Conservation (phyloP, 2,329 filamentous ascomycete species). For the Fusarium setosum region DNA sequence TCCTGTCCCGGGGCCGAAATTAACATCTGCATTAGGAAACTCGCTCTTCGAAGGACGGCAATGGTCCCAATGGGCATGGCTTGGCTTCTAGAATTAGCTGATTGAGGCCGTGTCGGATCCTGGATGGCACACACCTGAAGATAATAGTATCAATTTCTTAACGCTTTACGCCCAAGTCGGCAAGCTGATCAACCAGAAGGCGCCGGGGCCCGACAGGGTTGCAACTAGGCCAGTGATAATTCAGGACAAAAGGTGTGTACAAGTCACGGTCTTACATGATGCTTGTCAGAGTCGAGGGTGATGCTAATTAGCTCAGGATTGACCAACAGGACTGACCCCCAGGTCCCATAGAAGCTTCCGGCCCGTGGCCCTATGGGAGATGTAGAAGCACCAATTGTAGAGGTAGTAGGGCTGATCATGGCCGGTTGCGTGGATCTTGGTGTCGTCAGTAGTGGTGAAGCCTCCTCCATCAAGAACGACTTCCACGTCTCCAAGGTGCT, state of each 20-base stretch:
- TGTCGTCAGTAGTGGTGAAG: conserved; percentile 11
- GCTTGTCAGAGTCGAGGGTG: not conserved
- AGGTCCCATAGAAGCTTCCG: conserved; percentile 13
- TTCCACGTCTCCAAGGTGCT: not conserved
- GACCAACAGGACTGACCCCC: conserved; percentile 11
- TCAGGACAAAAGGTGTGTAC: conserved; percentile 15
- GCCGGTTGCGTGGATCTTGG: conserved; percentile 1
- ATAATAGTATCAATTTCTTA: conserved; percentile 3
- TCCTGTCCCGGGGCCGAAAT: conserved; percentile 13
- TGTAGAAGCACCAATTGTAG: conserved; percentile 23
- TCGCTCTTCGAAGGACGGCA: conserved; percentile 4
- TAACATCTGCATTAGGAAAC: conserved; percentile 9
- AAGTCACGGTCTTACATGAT: not conserved
- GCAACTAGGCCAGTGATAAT: conserved; percentile 7
- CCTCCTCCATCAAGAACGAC: conserved; percentile 16
- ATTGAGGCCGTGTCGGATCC: too few relatives aligned
- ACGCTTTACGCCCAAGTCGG: not conserved
- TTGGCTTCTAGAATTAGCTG: too few relatives aligned
- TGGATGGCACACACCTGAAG: conserved; percentile 7
- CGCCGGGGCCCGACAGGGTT: conserved; percentile 15
- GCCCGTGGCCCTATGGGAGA: conserved; percentile 1
- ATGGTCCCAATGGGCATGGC: conserved; percentile 25
- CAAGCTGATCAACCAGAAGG: conserved; percentile 2
- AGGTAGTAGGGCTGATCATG: conserved; percentile 4
- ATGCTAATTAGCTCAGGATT: not conserved